Evolutionary conservation across 228 moss, liverwort and hornwort species (phyloP).

Genomic region (Sphagnum fallax): DNA sequence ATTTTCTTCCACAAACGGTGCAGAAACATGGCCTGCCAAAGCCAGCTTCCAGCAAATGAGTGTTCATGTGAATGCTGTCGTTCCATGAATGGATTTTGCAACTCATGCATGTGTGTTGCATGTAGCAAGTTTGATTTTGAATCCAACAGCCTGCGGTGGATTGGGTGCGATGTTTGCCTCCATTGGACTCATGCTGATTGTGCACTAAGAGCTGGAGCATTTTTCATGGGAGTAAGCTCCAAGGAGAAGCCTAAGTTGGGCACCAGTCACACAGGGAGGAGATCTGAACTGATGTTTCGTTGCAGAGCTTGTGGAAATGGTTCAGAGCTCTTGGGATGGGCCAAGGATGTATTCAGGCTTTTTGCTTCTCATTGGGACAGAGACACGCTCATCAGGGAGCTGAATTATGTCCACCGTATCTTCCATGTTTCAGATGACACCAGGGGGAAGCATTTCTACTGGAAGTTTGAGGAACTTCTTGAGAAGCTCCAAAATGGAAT

Average conservation of each 20-base stretch:
- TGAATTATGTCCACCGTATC: constrained; percentile 52
- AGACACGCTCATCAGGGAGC: constrained; percentile 50
- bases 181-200: constrained; percentile 77
- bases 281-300: constrained; percentile 47
- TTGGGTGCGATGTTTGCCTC: constrained; percentile 63
- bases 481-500: constrained; percentile 54
- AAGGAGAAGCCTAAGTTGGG: constrained; percentile 15
- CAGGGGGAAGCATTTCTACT: constrained; percentile 46
- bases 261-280: constrained; percentile 22
- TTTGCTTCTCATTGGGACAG: constrained; percentile 62
- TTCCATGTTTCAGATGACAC: constrained; percentile 47
- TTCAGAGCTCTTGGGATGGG: constrained; percentile 69
- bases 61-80: constrained; percentile 56
- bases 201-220: constrained; percentile 57
- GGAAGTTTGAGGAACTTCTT: constrained; percentile 55
- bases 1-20: constrained; percentile 63
- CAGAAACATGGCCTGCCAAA: constrained; percentile 68
- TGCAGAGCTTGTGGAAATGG: constrained; percentile 63
- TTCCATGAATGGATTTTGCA: constrained; percentile 62
- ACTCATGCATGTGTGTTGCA: constrained; percentile 67
- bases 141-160: constrained; percentile 62
- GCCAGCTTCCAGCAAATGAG: constrained; percentile 58
- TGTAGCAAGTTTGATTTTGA: constrained; percentile 78
- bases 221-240: constrained; percentile 46
- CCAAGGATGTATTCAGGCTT: constrained; percentile 61